A percentile compares a stretch with the other conserved stretches of the same genome.
Evolutionary conservation across 805 yeast genomes (phyloP).

Genomic region (Ogataea chonburiensis): DNA sequence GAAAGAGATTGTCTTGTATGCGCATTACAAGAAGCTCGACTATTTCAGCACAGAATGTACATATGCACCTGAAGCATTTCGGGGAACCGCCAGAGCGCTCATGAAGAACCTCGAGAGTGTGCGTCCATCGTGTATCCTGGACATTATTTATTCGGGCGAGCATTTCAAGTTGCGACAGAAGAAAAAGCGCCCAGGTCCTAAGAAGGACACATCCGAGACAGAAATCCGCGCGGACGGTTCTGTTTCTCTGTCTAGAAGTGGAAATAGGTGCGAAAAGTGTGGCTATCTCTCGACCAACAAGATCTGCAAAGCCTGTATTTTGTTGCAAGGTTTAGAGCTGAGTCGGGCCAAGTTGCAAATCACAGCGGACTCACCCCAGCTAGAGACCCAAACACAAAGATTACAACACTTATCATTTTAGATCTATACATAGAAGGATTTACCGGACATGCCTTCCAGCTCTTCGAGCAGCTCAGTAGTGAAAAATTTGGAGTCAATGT

Average conservation of each 20-base stretch:
- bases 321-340: constrained; percentile 79
- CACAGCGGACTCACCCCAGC: constrained; percentile 47
- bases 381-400: constrained; percentile 39
- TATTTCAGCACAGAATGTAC: constrained; percentile 97
- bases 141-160: constrained; percentile 93
- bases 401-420: constrained; percentile 66
- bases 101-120: constrained; percentile 88
- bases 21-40: constrained; percentile 92
- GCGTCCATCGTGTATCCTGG: constrained; percentile 90
- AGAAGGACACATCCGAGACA: constrained; percentile 45
- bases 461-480: constrained; percentile 80
- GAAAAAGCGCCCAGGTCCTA: constrained; percentile 37
- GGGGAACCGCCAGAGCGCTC: constrained; percentile 94
- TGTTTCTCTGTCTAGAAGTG: constrained; percentile 51
- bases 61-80: constrained; percentile 96
- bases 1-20: constrained; percentile 95
- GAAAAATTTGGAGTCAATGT: constrained; percentile 74
- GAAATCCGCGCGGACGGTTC: constrained; percentile 65
- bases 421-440: constrained; percentile 71
- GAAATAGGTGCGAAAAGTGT: constrained; percentile 81
- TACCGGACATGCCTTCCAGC: constrained; percentile 91
- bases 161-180: constrained; percentile 64
- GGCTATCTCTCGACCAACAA: constrained; percentile 87
- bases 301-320: constrained; percentile 89
- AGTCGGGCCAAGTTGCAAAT: constrained; percentile 65